Evolutionary conservation across 768 basidiomycete genomes (phyloP), one percentile per base, ranked within the genome.

Genomic region (Boletus rubescentipes): DNA sequence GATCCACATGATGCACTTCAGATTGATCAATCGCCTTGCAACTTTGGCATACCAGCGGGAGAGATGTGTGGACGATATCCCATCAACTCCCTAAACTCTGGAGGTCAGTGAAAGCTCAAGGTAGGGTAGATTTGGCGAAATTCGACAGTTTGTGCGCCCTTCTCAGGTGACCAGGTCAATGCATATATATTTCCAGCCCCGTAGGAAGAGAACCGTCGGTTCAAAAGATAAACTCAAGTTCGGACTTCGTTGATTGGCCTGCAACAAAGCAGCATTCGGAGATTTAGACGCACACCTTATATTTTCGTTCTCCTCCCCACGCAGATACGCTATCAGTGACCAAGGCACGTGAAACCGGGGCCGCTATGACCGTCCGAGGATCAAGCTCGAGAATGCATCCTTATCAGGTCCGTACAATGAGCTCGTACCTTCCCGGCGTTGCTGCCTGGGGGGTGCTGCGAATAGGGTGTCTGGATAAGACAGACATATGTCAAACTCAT

Each of bases 281-380:
- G 11, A 30, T 52, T 15, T 42, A 45, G 12, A 43, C 9, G 14
- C 18, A 34, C 18, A 8, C 43, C 42, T 62, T 49, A 42, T 49
- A 42, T 53, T 14, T 51, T 44, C 39, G 38, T 20, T 45, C 3
- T 9, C 26, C 45, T 23, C 30, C 32, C 39, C 20, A 39, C 36
- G 30, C 32, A 29, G 26, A 42, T 26, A 15, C 26, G 26, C 2
- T 47, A 46, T 53, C 45, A 16, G 40, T n/a, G 41, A 18, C 16
- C 37, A 31, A 38, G 31, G 21, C 12, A 30, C 18, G 47, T 29
- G 52, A 44, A 49, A 40, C 9, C 38, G 44, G 31, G 18, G 21
- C 12, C 29, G 31, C 18, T 31, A 12, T 38, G 5, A 14, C 2
- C 29, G 46, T 52, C 57, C 57, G 40, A 60, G 48, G 51, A 59